Percentiles rank a stretch among this genome's conserved stretches.
Evolutionary conservation across 2,329 filamentous ascomycete species (phyloP).

Genomic region (Pseudogymnoascus destructans): DNA sequence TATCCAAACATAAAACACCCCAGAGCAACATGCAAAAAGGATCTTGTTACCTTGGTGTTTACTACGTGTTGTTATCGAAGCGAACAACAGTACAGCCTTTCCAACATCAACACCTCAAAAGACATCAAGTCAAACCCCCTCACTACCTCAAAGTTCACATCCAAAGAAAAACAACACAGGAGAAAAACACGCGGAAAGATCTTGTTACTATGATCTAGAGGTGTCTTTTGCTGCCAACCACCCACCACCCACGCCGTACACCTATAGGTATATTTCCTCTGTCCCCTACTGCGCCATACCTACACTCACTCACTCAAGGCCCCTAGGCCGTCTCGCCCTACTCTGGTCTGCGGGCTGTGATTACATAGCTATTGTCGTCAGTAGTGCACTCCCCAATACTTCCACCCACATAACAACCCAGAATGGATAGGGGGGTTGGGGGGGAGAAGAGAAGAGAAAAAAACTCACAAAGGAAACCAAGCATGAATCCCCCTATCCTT

Average conservation of each 20-base stretch:
- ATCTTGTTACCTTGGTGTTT: neutral
- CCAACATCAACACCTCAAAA: neutral
- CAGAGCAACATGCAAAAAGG: no score
- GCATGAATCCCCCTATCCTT: conserved; percentile 19
- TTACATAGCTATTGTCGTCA: neutral
- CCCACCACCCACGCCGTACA: neutral
- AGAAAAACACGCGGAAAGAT: neutral
- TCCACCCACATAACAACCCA: neutral
- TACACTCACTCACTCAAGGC: no score
- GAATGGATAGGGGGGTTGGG: no score
- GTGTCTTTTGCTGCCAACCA: neutral
- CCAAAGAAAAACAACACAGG: neutral
- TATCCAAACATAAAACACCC: no score
- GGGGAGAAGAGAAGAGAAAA: neutral
- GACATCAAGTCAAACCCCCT: no score
- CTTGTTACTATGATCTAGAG: neutral
- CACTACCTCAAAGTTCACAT: no score
- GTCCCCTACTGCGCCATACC: neutral
- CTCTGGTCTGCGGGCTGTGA: neutral
- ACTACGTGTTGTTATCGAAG: neutral
- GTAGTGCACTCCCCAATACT: neutral
- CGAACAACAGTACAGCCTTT: neutral
- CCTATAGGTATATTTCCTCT: neutral
- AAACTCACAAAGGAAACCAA: conserved; percentile 12
- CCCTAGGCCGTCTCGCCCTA: neutral